Percentiles rank a stretch among this genome's conserved stretches.
Evolutionary conservation across 768 basidiomycete genomes (phyloP).

Genomic region (Leccinum aurantiacum): DNA sequence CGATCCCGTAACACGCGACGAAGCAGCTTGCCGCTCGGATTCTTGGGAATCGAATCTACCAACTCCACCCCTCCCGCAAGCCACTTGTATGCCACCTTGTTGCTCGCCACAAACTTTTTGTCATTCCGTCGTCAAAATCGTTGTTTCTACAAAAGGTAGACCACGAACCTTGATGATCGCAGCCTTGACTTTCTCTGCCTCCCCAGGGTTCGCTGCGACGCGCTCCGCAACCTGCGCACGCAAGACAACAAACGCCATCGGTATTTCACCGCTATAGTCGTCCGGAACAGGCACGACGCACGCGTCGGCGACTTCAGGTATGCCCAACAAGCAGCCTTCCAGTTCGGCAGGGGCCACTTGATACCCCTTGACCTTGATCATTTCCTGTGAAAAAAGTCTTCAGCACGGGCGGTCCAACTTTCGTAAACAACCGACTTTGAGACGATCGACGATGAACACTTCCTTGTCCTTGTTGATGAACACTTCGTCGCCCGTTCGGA

Average conservation of each 20-base stretch:
- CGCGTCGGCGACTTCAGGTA: constrained; percentile 56
- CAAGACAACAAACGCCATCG: constrained; percentile 66
- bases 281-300: constrained; percentile 69
- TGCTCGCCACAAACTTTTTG: constrained; percentile 50
- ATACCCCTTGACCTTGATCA: constrained; percentile 69
- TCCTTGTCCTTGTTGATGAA: constrained; percentile 53
- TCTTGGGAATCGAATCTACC: constrained; percentile 55
- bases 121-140: constrained; percentile 1
- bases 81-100: constrained; percentile 58
- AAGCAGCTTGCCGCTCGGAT: constrained; percentile 60
- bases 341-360: constrained; percentile 76
- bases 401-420: neutral
- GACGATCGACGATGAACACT: constrained; percentile 59
- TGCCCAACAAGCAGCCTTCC: constrained; percentile 62
- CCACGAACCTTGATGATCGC: constrained; percentile 48
- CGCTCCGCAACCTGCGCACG: constrained; percentile 40
- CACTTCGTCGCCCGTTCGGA: constrained; percentile 68
- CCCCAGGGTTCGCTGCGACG: constrained; percentile 29
- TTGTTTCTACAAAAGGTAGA: neutral
- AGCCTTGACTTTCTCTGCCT: constrained; percentile 38
- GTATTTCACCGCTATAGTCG: constrained; percentile 71
- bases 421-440: constrained; percentile 46
- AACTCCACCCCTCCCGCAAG: constrained; percentile 61
- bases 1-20: constrained; percentile 53
- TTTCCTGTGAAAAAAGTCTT: constrained; percentile 43